Conservation (phyloP, 371 early-diverging fungal genomes). For the Mortierella sp. region DNA sequence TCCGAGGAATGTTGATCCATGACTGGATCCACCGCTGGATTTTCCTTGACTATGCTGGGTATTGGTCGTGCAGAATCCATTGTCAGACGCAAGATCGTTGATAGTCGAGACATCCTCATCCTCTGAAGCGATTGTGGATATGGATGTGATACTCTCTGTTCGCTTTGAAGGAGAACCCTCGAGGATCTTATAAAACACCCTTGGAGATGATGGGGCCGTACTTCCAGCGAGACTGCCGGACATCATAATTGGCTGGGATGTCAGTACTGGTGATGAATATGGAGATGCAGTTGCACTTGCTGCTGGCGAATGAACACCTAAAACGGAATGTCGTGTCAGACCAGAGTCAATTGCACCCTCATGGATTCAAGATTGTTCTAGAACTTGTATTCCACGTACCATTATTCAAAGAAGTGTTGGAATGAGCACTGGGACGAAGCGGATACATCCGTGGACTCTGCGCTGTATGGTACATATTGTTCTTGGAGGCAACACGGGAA, state of each 20-base stretch:
- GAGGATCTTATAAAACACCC: constrained; percentile 31
- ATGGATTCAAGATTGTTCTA: no score
- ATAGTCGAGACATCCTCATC: constrained; percentile 24
- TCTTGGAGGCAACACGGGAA: constrained; percentile 15
- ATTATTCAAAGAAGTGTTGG: constrained; percentile 25
- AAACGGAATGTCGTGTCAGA: no score
- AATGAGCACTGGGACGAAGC: constrained; percentile 20
- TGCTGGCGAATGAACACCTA: constrained; percentile 23
- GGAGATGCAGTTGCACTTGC: constrained; percentile 40
- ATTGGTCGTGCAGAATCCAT: constrained; percentile 2
- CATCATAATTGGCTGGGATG: constrained; percentile 10
- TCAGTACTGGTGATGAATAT: constrained; percentile 36
- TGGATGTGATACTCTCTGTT: constrained; percentile 37
- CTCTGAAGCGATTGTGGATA: constrained; percentile 33
- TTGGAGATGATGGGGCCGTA: constrained; percentile 18
- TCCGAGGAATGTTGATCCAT: constrained; percentile 16
- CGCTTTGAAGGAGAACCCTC: constrained; percentile 24
- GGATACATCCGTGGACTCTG: constrained; percentile 32
- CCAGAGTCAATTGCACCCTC: no score
- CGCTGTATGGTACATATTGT: constrained; percentile 8
- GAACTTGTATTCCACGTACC: constrained; percentile 21
- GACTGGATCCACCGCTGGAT: constrained; percentile 2
- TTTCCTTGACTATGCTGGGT: constrained; percentile 12
- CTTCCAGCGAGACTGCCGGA: background rate
- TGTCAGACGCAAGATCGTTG: constrained; percentile 29